These are phyloP conservation scores for Poronia punctata DNA, from an alignment of 495 filamentous ascomycete species.

Conservation along the genomic window DNA sequence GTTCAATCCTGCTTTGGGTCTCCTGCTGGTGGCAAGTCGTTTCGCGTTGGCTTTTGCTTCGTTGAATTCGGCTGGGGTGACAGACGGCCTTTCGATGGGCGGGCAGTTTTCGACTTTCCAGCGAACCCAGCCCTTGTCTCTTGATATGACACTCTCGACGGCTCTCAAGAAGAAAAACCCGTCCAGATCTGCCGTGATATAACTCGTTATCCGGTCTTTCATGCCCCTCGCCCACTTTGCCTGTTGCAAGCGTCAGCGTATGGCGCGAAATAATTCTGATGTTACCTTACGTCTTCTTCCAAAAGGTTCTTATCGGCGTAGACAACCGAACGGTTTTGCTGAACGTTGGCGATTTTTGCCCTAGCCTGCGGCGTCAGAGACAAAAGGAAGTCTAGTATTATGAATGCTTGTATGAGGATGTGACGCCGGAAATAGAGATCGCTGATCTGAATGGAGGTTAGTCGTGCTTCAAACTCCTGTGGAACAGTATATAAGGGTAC, in stretches of 20 bases:
- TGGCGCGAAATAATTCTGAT: background rate
- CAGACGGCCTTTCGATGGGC: constrained; percentile 65
- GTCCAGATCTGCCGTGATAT: constrained; percentile 68
- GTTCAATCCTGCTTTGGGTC: constrained; percentile 60
- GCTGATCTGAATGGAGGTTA: constrained; percentile 55
- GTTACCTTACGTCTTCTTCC: constrained; percentile 67
- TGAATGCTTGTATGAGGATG: constrained; percentile 88
- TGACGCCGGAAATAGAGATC: constrained; percentile 91
- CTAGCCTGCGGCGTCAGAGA: constrained; percentile 79
- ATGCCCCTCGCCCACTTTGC: constrained; percentile 73
- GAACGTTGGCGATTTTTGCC: constrained; percentile 61
- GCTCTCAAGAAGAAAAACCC: constrained; percentile 92
- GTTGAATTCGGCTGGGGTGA: constrained; percentile 58
- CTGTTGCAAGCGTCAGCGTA: constrained; percentile 12
- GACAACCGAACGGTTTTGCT: constrained; percentile 76
- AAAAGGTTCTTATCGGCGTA: constrained; percentile 65
- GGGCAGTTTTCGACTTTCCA: constrained; percentile 96
- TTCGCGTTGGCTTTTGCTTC: constrained; percentile 57
- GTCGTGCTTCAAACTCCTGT: background rate
- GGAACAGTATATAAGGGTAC: constrained; percentile 35
- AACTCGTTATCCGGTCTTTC: constrained; percentile 64
- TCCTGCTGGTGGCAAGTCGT: constrained; percentile 59
- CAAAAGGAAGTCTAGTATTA: constrained; percentile 86
- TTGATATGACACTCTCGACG: constrained; percentile 87
- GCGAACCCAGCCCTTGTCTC: constrained; percentile 96